A percentile compares a stretch with the other conserved stretches of the same genome.
phyloP scores from a whole-genome alignment of 257 asterid species.

The Avicennia marina region DNA sequence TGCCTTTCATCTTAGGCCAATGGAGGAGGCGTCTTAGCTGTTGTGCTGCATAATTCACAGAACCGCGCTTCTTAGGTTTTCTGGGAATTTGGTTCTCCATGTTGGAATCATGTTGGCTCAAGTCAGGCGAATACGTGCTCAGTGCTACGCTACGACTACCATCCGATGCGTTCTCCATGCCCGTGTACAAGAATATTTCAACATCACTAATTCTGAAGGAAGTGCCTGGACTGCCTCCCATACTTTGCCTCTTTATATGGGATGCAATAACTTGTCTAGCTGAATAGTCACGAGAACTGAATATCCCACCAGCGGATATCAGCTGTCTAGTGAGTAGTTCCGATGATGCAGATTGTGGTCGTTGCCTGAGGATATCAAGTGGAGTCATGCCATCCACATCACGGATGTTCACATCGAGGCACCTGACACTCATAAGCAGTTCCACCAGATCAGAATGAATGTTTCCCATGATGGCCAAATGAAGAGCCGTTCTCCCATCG shows the following conservation, averaged over 20 bases:
- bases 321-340: slow-evolving; percentile 62
- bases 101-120: slow-evolving; percentile 23
- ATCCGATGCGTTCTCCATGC: slow-evolving; percentile 21
- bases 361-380: slow-evolving; percentile 65
- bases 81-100: slow-evolving; percentile 20
- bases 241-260: slow-evolving; percentile 62
- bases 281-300: slow-evolving; percentile 57
- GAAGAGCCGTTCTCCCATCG: slow-evolving; percentile 75
- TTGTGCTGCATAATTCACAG: slow-evolving; percentile 39
- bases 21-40: slow-evolving; percentile 56
- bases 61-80: slow-evolving; percentile 25
- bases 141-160: slow-evolving; percentile 28
- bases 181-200: slow-evolving; percentile 46
- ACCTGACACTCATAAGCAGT: slow-evolving; percentile 56
- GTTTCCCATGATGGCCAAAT: slow-evolving; percentile 69
- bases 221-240: slow-evolving; percentile 82
- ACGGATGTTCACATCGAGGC: slow-evolving; percentile 61
- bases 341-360: slow-evolving; percentile 63
- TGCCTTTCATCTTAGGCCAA: slow-evolving; percentile 55
- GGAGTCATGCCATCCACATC: slow-evolving; percentile 74
- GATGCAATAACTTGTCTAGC: slow-evolving; percentile 71
- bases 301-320: slow-evolving; percentile 85
- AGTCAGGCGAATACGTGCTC: slow-evolving; percentile 42
- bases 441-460: slow-evolving; percentile 76
- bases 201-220: slow-evolving; percentile 75